Base-by-base conservation (phyloP, 371 early-diverging fungal species). In the Rhizomucor miehei region DNA sequence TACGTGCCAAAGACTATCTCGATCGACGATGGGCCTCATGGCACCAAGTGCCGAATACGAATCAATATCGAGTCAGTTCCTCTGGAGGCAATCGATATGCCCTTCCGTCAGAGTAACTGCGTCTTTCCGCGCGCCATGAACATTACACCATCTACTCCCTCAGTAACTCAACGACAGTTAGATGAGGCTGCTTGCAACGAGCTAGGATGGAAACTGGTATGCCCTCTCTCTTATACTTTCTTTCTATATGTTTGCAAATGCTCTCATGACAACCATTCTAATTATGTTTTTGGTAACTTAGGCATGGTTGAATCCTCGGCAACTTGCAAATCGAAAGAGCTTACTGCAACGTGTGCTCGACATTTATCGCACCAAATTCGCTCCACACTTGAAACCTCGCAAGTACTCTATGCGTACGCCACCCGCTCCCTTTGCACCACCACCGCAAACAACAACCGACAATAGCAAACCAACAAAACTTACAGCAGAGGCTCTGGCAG, bases 121-220 rank as follows among this genome's bases (percentile, higher is more conserved):
- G 79, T 78, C 1, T 78, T 71, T 47, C 79, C 79, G 12, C 58
- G 79, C 29, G 73, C 75, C 6, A 60, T 71, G 57, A 51, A 63
- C 16, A 59, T 69, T 25, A 59, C 64, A 9, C 35, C 60, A 5
- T 57, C 56, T n/a, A 59, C 63, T 0, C 60, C 62, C 36, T 45
- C 45, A 44, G 54, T 60, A 6, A 59, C 69, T 16, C 66, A 66
- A 52, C 62, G 75, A 19, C 51, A 63, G 48, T 52, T 67, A 23
- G 73, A 74, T 47, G 78, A 77, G 60, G 70, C 67, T 14, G 63
- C 56, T 48, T 74, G 74, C 47, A 78, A 78, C 39, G 71, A 73
- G 52, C 60, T 78, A n/a, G 79, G 75, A 13, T 78, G 79, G 79
- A 75, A 74, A 57, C 44, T 78, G 50, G 69, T 64, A 59, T 45